Conservation (phyloP, 2,329 filamentous ascomycete species). For the Trichoderma koningiopsis region DNA sequence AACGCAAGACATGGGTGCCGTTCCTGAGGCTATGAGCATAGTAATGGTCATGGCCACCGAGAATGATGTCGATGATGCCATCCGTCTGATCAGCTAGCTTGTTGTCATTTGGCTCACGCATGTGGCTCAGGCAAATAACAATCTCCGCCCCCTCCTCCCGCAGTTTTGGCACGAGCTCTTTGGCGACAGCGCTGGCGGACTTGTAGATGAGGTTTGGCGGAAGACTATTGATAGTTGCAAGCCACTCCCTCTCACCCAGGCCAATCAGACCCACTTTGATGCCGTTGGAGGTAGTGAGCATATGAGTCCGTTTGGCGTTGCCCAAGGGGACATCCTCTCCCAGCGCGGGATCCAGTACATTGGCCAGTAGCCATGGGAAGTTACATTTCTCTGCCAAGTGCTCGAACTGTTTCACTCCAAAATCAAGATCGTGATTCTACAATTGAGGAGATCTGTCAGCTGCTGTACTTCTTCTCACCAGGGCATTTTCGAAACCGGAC, state of each 20-base stretch:
- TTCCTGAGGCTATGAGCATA: conserved; percentile 79
- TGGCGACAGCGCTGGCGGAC: conserved; percentile 74
- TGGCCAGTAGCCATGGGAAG: conserved; percentile 89
- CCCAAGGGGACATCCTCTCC: conserved; percentile 75
- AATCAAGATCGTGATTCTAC: conserved; percentile 90
- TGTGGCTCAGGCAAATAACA: conserved; percentile 79
- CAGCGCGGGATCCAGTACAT: conserved; percentile 81
- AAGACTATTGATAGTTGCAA: conserved; percentile 84
- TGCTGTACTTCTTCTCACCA: neutral
- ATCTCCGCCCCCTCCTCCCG: conserved; percentile 79
- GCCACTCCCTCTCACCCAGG: conserved; percentile 83
- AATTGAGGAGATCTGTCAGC: neutral
- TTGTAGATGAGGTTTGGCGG: conserved; percentile 82
- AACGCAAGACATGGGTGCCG: conserved; percentile 80
- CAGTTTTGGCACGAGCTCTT: conserved; percentile 71
- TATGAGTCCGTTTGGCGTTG: conserved; percentile 72
- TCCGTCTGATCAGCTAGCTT: conserved; percentile 76
- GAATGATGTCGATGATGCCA: conserved; percentile 78
- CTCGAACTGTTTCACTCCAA: conserved; percentile 79
- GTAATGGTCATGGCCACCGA: conserved; percentile 89
- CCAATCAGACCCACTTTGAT: conserved; percentile 85
- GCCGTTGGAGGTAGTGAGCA: conserved; percentile 79
- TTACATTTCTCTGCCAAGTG: conserved; percentile 72
- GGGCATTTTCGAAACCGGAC: conserved; percentile 19
- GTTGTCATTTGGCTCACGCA: conserved; percentile 85